Base-by-base conservation (phyloP, 108 stramenopile species). In the Stephanodiscus triporus region DNA sequence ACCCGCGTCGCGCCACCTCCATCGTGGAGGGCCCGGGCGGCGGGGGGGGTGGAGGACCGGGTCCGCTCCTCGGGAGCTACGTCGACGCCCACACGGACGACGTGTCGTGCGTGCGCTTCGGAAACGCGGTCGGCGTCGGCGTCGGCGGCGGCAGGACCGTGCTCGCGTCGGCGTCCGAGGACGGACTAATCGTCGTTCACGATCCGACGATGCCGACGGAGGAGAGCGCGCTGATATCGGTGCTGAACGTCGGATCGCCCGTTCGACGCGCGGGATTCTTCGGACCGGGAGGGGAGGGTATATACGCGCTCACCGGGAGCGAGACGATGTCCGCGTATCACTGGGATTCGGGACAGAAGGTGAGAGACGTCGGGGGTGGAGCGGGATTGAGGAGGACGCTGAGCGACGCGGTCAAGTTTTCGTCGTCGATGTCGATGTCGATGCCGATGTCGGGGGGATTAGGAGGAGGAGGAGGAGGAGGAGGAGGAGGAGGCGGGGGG, bases 1-100 rank as follows among this genome's bases (percentile, higher is more conserved):
- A 95, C 72, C 58, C 89, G 19, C 72, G 93, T 27, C 65, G 73
- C 49, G 63, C 76, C 22, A 66, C 53, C 26, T 50, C n/a, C 51
- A 7, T 53, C 51, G 23, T 53, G 17, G n/a, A 20, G 6, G 20
- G 4, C 55, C 13, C 55, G 22, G 29, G 27, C 4, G 19, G 19
- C 1, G 9, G 32, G 50, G 66, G 59, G 8, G 26, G 49, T 32
- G 30, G 42, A 47, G 73, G 83, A 16, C 58, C 24, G 36, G 80
- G 75, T 20, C 37, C 55, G 53, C 45, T 73, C 36, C 63, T 95
- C 66, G 93, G 89, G 47, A 84, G 86, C 48, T 95, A 91, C 56
- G 86, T 81, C 55, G 86, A 95, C 57, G 77, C 89, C 3, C 94
- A 95, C 59, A 91, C 90, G 5, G 86, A 90, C 17, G 94, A 92